A percentile compares a stretch with the other conserved stretches of the same genome.
Evolutionary conservation across 495 filamentous ascomycete genomes (phyloP).

Genomic region (Hyaloscypha bicolor): DNA sequence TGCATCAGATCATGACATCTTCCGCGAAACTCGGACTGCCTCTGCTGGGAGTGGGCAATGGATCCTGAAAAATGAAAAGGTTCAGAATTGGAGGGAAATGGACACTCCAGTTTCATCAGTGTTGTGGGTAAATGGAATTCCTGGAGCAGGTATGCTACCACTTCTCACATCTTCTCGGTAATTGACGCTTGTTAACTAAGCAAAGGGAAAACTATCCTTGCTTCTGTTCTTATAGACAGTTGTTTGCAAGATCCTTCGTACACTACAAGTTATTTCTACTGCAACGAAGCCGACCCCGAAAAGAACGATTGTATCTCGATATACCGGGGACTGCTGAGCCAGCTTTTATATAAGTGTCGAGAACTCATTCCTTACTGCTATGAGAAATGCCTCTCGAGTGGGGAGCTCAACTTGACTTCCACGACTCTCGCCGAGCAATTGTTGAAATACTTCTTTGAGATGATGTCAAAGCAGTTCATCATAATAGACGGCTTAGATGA

Average conservation of each 20-base stretch:
- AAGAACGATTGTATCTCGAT: slow-evolving; percentile 38
- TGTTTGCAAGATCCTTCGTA: slow-evolving; percentile 27
- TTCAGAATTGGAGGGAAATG: slow-evolving; percentile 37
- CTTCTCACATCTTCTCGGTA: background rate
- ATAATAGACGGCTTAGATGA: slow-evolving; percentile 51
- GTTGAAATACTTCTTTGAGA: slow-evolving; percentile 34
- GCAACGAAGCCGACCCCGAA: slow-evolving; percentile 37
- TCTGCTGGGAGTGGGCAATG: slow-evolving; percentile 38
- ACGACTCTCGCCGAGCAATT: slow-evolving; percentile 33
- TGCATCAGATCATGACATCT: slow-evolving; percentile 30
- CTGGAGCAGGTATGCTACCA: slow-evolving; percentile 42
- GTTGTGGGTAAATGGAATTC: slow-evolving; percentile 49
- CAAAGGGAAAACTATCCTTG: slow-evolving; percentile 47
- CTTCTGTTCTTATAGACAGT: slow-evolving; percentile 40
- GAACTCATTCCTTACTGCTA: slow-evolving; percentile 38
- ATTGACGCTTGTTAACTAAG: slow-evolving; percentile 1
- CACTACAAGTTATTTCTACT: slow-evolving; percentile 46
- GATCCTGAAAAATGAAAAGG: slow-evolving; percentile 36
- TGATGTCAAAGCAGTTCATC: slow-evolving; percentile 36
- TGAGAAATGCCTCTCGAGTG: slow-evolving; percentile 33
- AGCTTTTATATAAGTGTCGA: slow-evolving; percentile 38
- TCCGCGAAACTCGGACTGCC: slow-evolving; percentile 30
- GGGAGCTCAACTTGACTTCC: slow-evolving; percentile 35
- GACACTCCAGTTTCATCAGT: slow-evolving; percentile 28
- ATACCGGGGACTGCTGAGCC: slow-evolving; percentile 38